These are phyloP conservation scores for Effrenium voratum DNA, from an alignment of 73 alveolate species.

Conservation along the genomic window DNA sequence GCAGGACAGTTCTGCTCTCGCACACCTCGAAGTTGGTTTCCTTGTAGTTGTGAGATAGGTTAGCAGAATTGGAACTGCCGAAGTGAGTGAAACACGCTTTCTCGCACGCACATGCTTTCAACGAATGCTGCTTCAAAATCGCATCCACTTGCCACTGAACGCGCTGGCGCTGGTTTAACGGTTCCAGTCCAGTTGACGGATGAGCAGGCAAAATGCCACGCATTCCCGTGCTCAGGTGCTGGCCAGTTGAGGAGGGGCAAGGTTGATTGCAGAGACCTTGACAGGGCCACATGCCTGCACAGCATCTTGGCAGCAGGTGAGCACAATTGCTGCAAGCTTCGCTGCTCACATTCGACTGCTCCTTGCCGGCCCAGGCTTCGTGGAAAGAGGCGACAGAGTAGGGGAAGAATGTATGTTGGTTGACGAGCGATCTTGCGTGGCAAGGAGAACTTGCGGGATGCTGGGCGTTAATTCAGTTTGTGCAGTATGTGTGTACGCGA, in stretches of 20 bases:
- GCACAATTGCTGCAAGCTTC: not conserved
- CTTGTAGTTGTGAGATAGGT: no score
- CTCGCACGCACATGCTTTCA: no score
- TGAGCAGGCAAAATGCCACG: no score
- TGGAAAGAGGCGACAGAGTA: constrained; percentile 53
- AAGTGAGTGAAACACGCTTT: no score
- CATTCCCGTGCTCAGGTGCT: constrained; percentile 6
- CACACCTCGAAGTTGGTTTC: no score
- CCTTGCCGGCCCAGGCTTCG: constrained; percentile 29
- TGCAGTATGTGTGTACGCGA: not conserved
- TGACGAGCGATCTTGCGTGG: constrained; percentile 63
- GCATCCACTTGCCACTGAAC: no score
- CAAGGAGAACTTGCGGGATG: constrained; percentile 76
- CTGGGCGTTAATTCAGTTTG: not conserved
- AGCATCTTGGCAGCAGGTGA: not conserved
- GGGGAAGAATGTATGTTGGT: constrained; percentile 82
- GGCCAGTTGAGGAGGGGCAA: constrained; percentile 66
- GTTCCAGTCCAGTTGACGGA: no score
- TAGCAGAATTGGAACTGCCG: no score
- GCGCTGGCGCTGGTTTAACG: no score
- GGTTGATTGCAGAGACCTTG: constrained; percentile 69
- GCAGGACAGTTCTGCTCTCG: no score
- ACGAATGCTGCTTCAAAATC: no score
- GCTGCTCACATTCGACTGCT: not conserved
- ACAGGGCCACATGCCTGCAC: constrained; percentile 71